A percentile compares a stretch with the other conserved stretches of the same genome.
Evolutionary conservation across 805 yeast species (phyloP).

Genomic region (Ogataea pignaliae): DNA sequence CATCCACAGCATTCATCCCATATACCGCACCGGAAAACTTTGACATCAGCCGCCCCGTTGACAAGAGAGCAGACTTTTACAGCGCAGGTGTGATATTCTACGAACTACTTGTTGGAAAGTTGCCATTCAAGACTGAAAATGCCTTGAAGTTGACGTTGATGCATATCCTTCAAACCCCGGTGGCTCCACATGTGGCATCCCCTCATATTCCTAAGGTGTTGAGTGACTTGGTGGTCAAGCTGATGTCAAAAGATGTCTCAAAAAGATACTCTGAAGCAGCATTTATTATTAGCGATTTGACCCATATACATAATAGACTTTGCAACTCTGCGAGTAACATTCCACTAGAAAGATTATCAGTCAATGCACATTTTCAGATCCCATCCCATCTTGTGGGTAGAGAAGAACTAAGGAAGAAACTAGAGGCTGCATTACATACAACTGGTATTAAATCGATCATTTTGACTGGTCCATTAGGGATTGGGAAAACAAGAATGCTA

Average conservation of each 20-base stretch:
- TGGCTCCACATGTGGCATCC: conserved; percentile 34
- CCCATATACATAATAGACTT: conserved; percentile 20
- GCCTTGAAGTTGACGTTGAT: conserved; percentile 35
- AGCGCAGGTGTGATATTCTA: conserved; percentile 47
- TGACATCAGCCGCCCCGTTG: conserved; percentile 36
- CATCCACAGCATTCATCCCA: conserved; percentile 37
- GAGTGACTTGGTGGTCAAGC: conserved; percentile 37
- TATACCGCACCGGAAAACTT: conserved; percentile 49
- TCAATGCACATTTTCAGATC: neutral
- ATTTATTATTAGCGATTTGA: conserved; percentile 34
- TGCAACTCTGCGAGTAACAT: conserved; percentile 1
- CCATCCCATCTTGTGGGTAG: conserved; percentile 31
- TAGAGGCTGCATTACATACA: conserved; percentile 20
- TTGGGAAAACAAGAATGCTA: conserved; percentile 42
- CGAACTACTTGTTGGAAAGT: conserved; percentile 40
- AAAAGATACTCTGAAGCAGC: conserved; percentile 36
- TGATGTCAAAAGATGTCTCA: conserved; percentile 37
- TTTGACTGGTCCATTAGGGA: conserved; percentile 40
- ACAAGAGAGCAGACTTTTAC: conserved; percentile 45
- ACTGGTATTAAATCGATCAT: conserved; percentile 25
- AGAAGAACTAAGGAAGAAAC: conserved; percentile 16
- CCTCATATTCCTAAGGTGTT: conserved; percentile 30
- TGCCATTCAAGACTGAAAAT: conserved; percentile 40
- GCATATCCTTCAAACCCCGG: conserved; percentile 38
- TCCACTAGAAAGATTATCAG: neutral